phyloP scores from a whole-genome alignment of 495 filamentous ascomycete species.

The Elaphomyces granulatus region DNA sequence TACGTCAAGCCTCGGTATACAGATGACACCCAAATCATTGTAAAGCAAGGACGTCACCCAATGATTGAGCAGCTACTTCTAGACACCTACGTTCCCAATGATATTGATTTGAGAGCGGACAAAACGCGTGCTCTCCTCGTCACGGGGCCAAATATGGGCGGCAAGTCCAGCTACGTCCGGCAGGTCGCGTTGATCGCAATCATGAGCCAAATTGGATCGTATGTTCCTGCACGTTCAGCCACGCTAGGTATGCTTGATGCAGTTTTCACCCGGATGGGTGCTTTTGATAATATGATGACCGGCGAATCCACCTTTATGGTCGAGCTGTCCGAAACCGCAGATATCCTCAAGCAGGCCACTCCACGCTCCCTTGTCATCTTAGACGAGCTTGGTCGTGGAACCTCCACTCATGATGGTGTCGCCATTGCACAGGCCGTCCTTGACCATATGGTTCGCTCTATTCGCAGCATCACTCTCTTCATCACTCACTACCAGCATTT shows the following conservation, averaged over 20 bases:
- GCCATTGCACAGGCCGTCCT: constrained; percentile 91
- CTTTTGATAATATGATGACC: constrained; percentile 89
- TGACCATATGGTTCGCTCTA: constrained; percentile 61
- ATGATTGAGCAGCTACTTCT: constrained; percentile 91
- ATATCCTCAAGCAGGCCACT: constrained; percentile 80
- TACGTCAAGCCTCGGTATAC: constrained; percentile 80
- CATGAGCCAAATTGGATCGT: constrained; percentile 89
- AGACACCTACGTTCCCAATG: constrained; percentile 84
- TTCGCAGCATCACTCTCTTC: constrained; percentile 69
- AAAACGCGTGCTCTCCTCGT: constrained; percentile 66
- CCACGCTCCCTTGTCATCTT: constrained; percentile 71
- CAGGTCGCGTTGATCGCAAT: constrained; percentile 83
- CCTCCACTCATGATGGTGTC: constrained; percentile 86
- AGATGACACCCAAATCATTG: constrained; percentile 50
- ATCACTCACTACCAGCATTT: constrained; percentile 95
- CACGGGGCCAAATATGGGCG: constrained; percentile 98
- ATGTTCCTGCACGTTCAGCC: constrained; percentile 69
- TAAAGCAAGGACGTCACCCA: constrained; percentile 74
- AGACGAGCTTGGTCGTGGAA: constrained; percentile 91
- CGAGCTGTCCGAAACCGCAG: constrained; percentile 78
- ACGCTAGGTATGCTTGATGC: constrained; percentile 72
- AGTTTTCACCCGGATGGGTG: constrained; percentile 94
- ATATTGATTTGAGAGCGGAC: constrained; percentile 49
- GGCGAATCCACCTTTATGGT: constrained; percentile 98
- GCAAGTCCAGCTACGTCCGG: constrained; percentile 89